Evolutionary conservation across 164 flowering plant species (phyloP), one percentile per base, ranked within the genome.

Genomic region (Vitis rupestris): DNA sequence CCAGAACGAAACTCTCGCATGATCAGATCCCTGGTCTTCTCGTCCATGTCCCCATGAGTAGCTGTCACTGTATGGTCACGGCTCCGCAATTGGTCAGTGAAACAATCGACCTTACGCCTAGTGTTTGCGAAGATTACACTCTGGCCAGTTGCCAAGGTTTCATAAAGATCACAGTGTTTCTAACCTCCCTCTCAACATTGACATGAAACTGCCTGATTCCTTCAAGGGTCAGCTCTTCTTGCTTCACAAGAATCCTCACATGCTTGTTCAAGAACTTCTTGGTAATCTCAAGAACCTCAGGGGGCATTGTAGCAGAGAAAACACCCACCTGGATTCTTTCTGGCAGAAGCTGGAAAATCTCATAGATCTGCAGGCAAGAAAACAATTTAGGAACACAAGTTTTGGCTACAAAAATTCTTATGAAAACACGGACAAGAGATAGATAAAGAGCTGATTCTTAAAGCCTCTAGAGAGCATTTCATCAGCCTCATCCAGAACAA

Each of bases 81-180:
- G 63, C 74, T 53, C 1, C 87, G 70, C 85, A 84, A 80, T 57
- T 84, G 75, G 67, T 82, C 85, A 0, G 87, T 81, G 16, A 84
- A 79, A 85, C 87, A 84, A 71, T 84, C 87, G 17, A 85, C 88
- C 81, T 85, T 85, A 15, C 86, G 80, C 66, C 85, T 61, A 10
- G 88, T 85, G 82, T 85, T 85, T 53, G 79, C 82, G 58, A 85
- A 85, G 62, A 85, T 85, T 30, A 85, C 88, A 72, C 84, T 78
- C 60, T 85, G 88, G 59, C 83, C 81, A 58, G 81, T 79, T 15
- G 84, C 83, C 30, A 82, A 61, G 19, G 87, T 84, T 59, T 82
- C 82, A 53, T 82, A 84, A 17, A 84, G 82, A 27, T 82, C 87
- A 69, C 86, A 85, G 81, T 14, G 86, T 85, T 50, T 81, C 88